These are phyloP conservation scores for Globisporangium yorkense DNA, from an alignment of 352 stramenopile genomes.

Conservation along the genomic window DNA sequence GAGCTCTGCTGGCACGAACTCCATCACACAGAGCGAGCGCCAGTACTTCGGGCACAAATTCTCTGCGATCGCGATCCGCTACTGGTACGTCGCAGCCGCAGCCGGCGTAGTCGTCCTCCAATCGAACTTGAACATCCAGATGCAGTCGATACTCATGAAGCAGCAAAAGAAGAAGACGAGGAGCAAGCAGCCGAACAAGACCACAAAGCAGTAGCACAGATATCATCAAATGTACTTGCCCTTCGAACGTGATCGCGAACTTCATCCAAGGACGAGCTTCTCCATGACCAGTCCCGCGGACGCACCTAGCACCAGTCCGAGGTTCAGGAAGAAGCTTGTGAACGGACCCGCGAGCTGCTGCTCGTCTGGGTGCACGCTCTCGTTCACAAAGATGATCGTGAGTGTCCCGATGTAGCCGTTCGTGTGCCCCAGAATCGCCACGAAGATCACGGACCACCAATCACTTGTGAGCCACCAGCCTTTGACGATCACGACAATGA, in stretches of 20 bases:
- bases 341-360: conserved; percentile 70
- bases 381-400: conserved; percentile 77
- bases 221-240: too few relatives aligned
- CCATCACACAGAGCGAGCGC: conserved; percentile 26
- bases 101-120: conserved; percentile 8
- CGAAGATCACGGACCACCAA: conserved; percentile 65
- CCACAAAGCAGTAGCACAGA: too few relatives aligned
- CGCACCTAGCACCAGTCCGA: conserved; percentile 74
- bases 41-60: conserved; percentile 25
- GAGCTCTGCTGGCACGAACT: neutral
- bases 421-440: conserved; percentile 58
- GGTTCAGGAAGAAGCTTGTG: conserved; percentile 84
- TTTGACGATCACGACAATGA: conserved; percentile 71
- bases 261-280: conserved; percentile 38
- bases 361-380: conserved; percentile 67
- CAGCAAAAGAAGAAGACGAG: conserved; percentile 6
- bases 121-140: conserved; percentile 11
- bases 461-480: conserved; percentile 63
- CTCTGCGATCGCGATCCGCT: conserved; percentile 43
- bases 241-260: too few relatives aligned
- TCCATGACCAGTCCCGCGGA: conserved; percentile 58
- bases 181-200: neutral
- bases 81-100: conserved; percentile 38
- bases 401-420: conserved; percentile 82
- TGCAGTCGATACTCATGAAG: conserved; percentile 31